Conservation (phyloP, 2,329 filamentous ascomycete species). For the Dothidotthia symphoricarpi region DNA sequence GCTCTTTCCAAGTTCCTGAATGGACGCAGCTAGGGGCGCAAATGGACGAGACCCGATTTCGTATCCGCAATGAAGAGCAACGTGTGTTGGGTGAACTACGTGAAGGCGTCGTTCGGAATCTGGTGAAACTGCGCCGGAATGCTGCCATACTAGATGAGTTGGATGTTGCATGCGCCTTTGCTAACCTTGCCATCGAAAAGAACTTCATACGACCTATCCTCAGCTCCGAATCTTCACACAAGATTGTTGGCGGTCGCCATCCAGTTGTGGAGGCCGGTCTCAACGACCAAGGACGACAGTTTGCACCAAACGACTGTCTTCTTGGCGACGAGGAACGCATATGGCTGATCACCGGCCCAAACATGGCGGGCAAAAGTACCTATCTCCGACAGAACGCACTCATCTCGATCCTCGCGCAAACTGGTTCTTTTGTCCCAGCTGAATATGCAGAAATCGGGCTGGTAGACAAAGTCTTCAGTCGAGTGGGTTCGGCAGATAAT, state of each 20-base stretch:
- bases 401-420: slow-evolving; percentile 89
- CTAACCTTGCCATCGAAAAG: slow-evolving; percentile 72
- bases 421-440: slow-evolving; percentile 89
- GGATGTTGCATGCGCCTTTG: slow-evolving; percentile 85
- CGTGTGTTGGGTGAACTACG: slow-evolving; percentile 74
- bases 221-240: slow-evolving; percentile 62
- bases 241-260: slow-evolving; percentile 82
- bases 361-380: slow-evolving; percentile 97
- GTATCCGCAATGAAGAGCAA: slow-evolving; percentile 82
- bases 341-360: slow-evolving; percentile 74
- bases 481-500: slow-evolving; percentile 84
- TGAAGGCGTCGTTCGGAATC: slow-evolving; percentile 71
- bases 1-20: slow-evolving; percentile 76
- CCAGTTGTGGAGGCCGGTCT: slow-evolving; percentile 88
- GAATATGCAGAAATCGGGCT: slow-evolving; percentile 81
- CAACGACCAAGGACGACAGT: slow-evolving; percentile 72
- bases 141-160: slow-evolving; percentile 90
- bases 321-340: slow-evolving; percentile 74
- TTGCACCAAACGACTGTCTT: slow-evolving; percentile 82
- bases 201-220: slow-evolving; percentile 71
- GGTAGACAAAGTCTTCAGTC: slow-evolving; percentile 94
- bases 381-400: slow-evolving; percentile 94
- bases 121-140: slow-evolving; percentile 84
- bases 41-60: slow-evolving; percentile 73
- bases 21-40: slow-evolving; percentile 80